Conservation (phyloP, 2,329 filamentous ascomycete genomes). For the Pyrenochaeta sp. region DNA sequence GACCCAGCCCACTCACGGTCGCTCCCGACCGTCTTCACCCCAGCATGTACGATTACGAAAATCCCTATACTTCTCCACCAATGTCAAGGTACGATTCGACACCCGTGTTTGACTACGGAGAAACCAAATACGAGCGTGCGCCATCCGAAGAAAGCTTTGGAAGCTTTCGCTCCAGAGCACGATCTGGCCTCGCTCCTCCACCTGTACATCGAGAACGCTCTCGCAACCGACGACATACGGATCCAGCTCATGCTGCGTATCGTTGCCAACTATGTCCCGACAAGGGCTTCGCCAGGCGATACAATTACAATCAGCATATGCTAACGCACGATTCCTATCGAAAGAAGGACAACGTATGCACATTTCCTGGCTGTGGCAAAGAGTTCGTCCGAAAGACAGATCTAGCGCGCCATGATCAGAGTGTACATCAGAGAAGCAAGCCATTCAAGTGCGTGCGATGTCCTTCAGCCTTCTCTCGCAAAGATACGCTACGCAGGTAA, state of each 20-base stretch:
- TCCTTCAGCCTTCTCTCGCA: constrained; percentile 74
- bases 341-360: constrained; percentile 74
- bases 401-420: constrained; percentile 63
- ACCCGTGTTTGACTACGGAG: constrained; percentile 19
- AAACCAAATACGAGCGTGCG: constrained; percentile 12
- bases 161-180: constrained; percentile 17
- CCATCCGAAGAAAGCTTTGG: constrained; percentile 19
- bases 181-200: constrained; percentile 6
- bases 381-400: constrained; percentile 86
- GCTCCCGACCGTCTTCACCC: constrained; percentile 39
- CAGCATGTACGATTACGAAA: constrained; percentile 32
- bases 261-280: constrained; percentile 72
- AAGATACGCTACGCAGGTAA: constrained; percentile 83
- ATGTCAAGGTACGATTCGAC: constrained; percentile 28
- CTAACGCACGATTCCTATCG: constrained; percentile 80
- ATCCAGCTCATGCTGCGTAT: constrained; percentile 57
- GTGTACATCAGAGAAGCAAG: constrained; percentile 77
- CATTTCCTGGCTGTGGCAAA: constrained; percentile 70
- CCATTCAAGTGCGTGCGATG: constrained; percentile 76
- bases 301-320: constrained; percentile 87
- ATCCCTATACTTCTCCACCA: constrained; percentile 27
- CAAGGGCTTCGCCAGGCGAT: constrained; percentile 80
- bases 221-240: constrained; percentile 25
- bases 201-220: constrained; percentile 9
- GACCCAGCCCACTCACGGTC: constrained; percentile 38